Conservation (phyloP, 768 basidiomycete species). For the Tephrocybe sp. region DNA sequence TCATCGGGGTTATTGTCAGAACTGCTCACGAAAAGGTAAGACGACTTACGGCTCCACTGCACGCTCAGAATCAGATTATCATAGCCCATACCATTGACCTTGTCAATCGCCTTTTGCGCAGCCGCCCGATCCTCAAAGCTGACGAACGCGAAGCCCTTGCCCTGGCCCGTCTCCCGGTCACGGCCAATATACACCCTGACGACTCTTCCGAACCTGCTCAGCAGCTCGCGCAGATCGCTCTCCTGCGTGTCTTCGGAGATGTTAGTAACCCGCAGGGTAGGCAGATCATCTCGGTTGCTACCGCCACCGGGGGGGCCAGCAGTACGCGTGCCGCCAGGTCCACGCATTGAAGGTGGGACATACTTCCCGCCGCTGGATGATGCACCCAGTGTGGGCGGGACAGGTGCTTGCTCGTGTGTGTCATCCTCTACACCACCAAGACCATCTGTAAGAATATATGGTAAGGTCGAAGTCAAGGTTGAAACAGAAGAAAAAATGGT, state of each 20-base stretch:
- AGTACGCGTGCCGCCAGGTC: slow-evolving; percentile 51
- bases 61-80: slow-evolving; percentile 82
- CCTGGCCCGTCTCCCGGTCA: slow-evolving; percentile 91
- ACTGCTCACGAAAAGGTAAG: not conserved
- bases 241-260: slow-evolving; percentile 95
- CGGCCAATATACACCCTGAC: slow-evolving; percentile 91
- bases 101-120: slow-evolving; percentile 88
- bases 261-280: slow-evolving; percentile 96
- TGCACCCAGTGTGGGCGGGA: slow-evolving; percentile 28
- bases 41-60: slow-evolving; percentile 59
- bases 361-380: slow-evolving; percentile 70
- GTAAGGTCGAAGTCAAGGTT: not conserved
- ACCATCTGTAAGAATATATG: slow-evolving; percentile 19
- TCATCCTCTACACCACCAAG: slow-evolving; percentile 40
- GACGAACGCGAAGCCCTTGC: slow-evolving; percentile 97
- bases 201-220: slow-evolving; percentile 81
- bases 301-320: slow-evolving; percentile 61
- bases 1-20: not conserved
- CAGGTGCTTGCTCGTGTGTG: slow-evolving; percentile 26
- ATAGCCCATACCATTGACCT: slow-evolving; percentile 89
- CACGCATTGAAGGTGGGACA: slow-evolving; percentile 91
- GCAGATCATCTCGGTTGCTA: slow-evolving; percentile 81
- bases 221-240: slow-evolving; percentile 89
- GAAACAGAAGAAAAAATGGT: not conserved
- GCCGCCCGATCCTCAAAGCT: slow-evolving; percentile 81